Percentiles rank a stretch among this genome's conserved stretches.
Conservation (phyloP, 2,329 filamentous ascomycete genomes). For the Neoascochyta sp. region DNA sequence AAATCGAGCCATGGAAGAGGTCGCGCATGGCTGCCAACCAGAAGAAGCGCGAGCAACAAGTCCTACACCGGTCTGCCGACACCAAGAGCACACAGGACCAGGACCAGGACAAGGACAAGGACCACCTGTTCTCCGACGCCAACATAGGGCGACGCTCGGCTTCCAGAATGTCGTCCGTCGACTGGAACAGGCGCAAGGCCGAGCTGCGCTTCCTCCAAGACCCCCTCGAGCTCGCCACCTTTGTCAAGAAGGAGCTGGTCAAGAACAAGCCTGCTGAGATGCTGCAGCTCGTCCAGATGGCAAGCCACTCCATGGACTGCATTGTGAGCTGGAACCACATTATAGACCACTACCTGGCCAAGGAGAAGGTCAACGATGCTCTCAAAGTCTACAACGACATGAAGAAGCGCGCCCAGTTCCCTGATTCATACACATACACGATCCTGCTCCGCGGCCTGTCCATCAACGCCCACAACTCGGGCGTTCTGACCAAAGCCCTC, state of each 20-base stretch:
- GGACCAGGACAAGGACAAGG: slow-evolving; percentile 24
- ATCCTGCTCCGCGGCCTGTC: slow-evolving; percentile 75
- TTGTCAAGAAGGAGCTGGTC: slow-evolving; percentile 59
- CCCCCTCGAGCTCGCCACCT: slow-evolving; percentile 66
- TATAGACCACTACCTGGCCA: slow-evolving; percentile 65
- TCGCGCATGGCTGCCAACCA: slow-evolving; percentile 23
- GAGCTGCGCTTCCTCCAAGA: slow-evolving; percentile 65
- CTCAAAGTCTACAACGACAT: slow-evolving; percentile 93
- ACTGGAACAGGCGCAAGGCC: slow-evolving; percentile 43
- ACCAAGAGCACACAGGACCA: slow-evolving; percentile 14
- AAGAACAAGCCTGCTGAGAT: slow-evolving; percentile 64
- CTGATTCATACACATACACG: slow-evolving; percentile 80
- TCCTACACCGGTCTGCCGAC: slow-evolving; percentile 11
- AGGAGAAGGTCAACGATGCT: slow-evolving; percentile 59
- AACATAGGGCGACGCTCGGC: too few relatives aligned
- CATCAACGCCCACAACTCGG: slow-evolving; percentile 53
- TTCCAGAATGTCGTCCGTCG: slow-evolving; percentile 17
- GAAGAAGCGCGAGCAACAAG: slow-evolving; percentile 21
- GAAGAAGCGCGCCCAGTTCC: slow-evolving; percentile 85
- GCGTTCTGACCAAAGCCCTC: slow-evolving; percentile 65
- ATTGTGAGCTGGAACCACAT: slow-evolving; percentile 85
- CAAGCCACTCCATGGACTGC: slow-evolving; percentile 62
- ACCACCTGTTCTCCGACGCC: too few relatives aligned
- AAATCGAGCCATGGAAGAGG: slow-evolving; percentile 23
- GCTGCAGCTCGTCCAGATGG: slow-evolving; percentile 61